These are phyloP conservation scores for Moesziomyces sp. DNA, from an alignment of 1,284 basidiomycete genomes.

Conservation along the genomic window DNA sequence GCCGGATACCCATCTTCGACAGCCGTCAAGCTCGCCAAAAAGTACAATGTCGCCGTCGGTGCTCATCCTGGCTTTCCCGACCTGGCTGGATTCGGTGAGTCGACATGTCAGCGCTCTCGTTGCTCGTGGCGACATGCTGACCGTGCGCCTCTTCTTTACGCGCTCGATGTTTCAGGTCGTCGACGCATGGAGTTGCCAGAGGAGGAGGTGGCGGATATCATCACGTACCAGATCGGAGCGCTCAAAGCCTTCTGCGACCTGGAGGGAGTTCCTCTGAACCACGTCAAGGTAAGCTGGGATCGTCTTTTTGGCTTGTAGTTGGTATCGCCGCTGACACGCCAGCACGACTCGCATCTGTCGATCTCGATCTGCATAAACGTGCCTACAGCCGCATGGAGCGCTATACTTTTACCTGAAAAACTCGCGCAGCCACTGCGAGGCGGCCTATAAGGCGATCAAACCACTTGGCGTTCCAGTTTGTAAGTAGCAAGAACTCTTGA, in stretches of 20 bases:
- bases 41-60: slow-evolving; percentile 25
- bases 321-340: too few relatives aligned
- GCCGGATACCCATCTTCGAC: background rate
- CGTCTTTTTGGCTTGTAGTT: too few relatives aligned
- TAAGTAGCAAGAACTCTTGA: slow-evolving; percentile 4
- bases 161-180: slow-evolving; percentile 5
- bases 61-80: slow-evolving; percentile 41
- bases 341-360: too few relatives aligned
- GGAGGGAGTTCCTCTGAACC: slow-evolving; percentile 28
- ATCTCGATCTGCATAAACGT: too few relatives aligned
- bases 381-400: slow-evolving; percentile 23
- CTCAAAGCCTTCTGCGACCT: slow-evolving; percentile 36
- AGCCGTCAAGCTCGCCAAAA: slow-evolving; percentile 37
- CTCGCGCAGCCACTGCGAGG: slow-evolving; percentile 17
- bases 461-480: slow-evolving; percentile 27
- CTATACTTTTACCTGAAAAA: slow-evolving; percentile 42
- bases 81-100: slow-evolving; percentile 35
- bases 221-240: slow-evolving; percentile 40
- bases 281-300: slow-evolving; percentile 24
- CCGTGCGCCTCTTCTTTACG: background rate
- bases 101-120: too few relatives aligned
- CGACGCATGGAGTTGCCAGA: slow-evolving; percentile 29
- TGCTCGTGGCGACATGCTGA: background rate
- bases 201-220: slow-evolving; percentile 38
- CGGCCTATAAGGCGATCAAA: slow-evolving; percentile 37